Evolutionary conservation across 2,329 filamentous ascomycete genomes (phyloP), one percentile per base, ranked within the genome.

Genomic region (Fusarium foetens): DNA sequence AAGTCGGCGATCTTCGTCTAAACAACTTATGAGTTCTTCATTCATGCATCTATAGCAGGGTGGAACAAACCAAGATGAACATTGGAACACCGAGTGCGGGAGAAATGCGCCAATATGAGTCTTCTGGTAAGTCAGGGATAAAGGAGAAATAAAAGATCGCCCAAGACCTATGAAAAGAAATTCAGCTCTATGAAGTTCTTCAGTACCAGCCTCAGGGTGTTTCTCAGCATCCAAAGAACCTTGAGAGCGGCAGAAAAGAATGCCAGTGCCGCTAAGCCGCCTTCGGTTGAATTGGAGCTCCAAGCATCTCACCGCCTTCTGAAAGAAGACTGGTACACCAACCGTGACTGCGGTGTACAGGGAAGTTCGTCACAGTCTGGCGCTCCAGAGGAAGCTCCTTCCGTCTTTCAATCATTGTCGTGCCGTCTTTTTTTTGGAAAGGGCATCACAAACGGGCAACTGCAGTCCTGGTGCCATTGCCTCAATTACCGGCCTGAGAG

Each of bases 1-100:
- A 99, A 88, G 85, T 99, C 96, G 76, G 94, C 92, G 76, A 99
- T 91, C 75, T 96, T 97, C 46, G 94, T 96, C 96, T 97, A 36
- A 57, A 54, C 46, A 63, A 14, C 53, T 49, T 73, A 63, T 69
- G 59, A 70, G 54, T 48, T 59, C 60, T 58, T 63, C 58, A 62
- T 58, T 41, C 43, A 23, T 35, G n/a, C 31, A 39, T 70, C 16
- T 53, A 62, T 62, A 70, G 53, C 62, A 63, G 66, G 46, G 42
- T 48, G 53, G 23, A 23, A 71, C 76, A 55, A 74, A 87, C 86
- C 42, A 88, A 79, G 66, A 88, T 87, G 71, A 88, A 88, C 86
- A 88, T 88, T 71, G 66, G 58, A 41, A 52, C 29, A 48, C 25
- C 19, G n/a, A 35, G 11, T 10, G 12, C 14, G 12, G n/a, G 12